A percentile compares a stretch with the other conserved stretches of the same genome.
phyloP scores from a whole-genome alignment of 805 yeast species.

The Kodamaea hsintzibuensis region DNA sequence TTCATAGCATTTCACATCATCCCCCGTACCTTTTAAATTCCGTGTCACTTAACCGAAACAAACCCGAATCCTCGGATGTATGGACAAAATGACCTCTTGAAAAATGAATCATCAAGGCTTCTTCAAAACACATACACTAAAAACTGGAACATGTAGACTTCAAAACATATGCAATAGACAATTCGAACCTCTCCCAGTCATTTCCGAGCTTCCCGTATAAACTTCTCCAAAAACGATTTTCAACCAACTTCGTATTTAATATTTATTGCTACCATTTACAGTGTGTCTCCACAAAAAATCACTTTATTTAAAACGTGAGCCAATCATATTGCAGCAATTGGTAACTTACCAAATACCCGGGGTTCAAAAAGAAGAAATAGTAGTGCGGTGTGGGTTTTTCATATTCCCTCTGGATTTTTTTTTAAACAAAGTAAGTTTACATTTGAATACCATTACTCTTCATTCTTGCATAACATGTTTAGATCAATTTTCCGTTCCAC shows the following conservation, averaged over 20 bases:
- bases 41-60: background rate
- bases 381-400: background rate
- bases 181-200: background rate
- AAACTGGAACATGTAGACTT: no score
- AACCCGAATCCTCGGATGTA: background rate
- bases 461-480: constrained; percentile 15
- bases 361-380: background rate
- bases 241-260: no score
- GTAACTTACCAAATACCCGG: background rate
- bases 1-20: no score
- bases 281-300: background rate
- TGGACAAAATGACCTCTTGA: background rate
- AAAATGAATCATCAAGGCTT: background rate
- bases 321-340: background rate
- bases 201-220: background rate
- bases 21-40: no score
- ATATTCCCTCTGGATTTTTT: background rate
- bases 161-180: no score
- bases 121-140: background rate
- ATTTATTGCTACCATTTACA: no score
- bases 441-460: background rate
- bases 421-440: background rate
- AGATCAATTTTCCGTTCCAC: constrained; percentile 21
- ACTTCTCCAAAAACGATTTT: background rate
- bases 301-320: background rate